Percentiles rank a stretch among this genome's conserved stretches.
Conservation (phyloP, 371 early-diverging fungal genomes). For the Mortierella sp. region DNA sequence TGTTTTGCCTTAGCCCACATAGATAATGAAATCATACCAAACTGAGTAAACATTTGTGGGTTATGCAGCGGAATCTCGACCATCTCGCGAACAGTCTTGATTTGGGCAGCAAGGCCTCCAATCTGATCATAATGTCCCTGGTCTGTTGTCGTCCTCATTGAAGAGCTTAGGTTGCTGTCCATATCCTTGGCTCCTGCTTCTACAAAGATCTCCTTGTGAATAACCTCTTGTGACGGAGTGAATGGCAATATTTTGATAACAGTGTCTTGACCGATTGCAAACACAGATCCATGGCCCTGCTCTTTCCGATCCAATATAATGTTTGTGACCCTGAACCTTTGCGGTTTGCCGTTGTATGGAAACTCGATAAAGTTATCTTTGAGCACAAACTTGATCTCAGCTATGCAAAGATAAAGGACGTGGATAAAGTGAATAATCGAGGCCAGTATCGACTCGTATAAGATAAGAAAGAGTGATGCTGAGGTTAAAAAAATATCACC, state of each 20-base stretch:
- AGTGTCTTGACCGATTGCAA: conserved; percentile 47
- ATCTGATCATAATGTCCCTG: conserved; percentile 61
- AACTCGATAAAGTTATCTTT: conserved; percentile 65
- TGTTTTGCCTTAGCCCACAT: not conserved
- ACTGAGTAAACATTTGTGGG: conserved; percentile 77
- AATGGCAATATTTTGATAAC: conserved; percentile 50
- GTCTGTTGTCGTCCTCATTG: not conserved
- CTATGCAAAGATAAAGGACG: conserved; percentile 35
- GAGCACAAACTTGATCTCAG: conserved; percentile 63
- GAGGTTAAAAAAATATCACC: not conserved
- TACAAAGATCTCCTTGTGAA: conserved; percentile 13
- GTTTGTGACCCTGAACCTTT: conserved; percentile 56
- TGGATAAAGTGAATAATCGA: too few relatives aligned
- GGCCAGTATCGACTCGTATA: conserved; percentile 7
- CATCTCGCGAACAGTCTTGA: conserved; percentile 82
- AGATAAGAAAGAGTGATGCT: not conserved
- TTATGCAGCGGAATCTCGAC: conserved; percentile 87
- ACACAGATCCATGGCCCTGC: conserved; percentile 36
- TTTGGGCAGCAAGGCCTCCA: conserved; percentile 82
- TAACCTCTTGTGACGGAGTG: conserved; percentile 33
- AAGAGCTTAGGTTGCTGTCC: not conserved
- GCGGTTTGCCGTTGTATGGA: conserved; percentile 60
- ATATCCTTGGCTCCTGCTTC: conserved; percentile 11
- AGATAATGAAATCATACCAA: conserved; percentile 61
- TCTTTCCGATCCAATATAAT: conserved; percentile 46